These are phyloP conservation scores for Artemisia tridentata DNA, from an alignment of 129 eudicot genomes.

Conservation along the genomic window DNA sequence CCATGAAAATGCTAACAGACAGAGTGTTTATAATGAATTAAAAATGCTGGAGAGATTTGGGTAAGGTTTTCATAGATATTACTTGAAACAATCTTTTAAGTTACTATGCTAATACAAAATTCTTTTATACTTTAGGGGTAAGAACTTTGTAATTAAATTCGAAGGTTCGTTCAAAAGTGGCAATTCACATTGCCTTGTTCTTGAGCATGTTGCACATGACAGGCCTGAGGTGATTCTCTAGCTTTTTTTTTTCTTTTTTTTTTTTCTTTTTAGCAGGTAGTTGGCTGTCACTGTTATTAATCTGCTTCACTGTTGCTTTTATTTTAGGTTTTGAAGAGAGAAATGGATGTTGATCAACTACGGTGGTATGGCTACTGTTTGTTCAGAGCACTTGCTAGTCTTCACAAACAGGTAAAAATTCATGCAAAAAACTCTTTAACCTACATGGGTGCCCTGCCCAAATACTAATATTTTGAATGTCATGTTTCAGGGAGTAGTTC, in stretches of 20 bases:
- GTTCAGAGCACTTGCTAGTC: constrained; percentile 89
- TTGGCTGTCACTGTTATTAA: constrained; percentile 1
- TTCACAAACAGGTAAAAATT: constrained; percentile 83
- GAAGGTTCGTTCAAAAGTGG: constrained; percentile 80
- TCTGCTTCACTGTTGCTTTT: not conserved
- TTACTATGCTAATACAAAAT: constrained; percentile 16
- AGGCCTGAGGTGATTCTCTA: constrained; percentile 74
- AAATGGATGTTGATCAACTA: constrained; percentile 61
- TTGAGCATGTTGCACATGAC: constrained; percentile 91
- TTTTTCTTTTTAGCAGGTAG: not conserved
- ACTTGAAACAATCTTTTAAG: constrained; percentile 7
- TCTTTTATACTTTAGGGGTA: constrained; percentile 59
- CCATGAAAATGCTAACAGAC: constrained; percentile 76
- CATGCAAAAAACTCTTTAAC: not conserved
- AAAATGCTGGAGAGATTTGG: constrained; percentile 93
- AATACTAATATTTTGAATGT: constrained; percentile 3
- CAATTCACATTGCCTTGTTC: constrained; percentile 72
- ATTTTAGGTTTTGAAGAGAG: constrained; percentile 63
- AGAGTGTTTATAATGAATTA: constrained; percentile 71
- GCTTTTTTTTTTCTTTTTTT: not conserved
- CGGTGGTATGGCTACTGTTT: constrained; percentile 92
- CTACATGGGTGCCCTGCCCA: not conserved
- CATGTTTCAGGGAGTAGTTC: constrained; percentile 79
- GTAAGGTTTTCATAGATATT: constrained; percentile 41
- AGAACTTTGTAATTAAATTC: constrained; percentile 71